phyloP scores from a whole-genome alignment of 2,329 filamentous ascomycete genomes.

The Colletotrichum ledebouriae region DNA sequence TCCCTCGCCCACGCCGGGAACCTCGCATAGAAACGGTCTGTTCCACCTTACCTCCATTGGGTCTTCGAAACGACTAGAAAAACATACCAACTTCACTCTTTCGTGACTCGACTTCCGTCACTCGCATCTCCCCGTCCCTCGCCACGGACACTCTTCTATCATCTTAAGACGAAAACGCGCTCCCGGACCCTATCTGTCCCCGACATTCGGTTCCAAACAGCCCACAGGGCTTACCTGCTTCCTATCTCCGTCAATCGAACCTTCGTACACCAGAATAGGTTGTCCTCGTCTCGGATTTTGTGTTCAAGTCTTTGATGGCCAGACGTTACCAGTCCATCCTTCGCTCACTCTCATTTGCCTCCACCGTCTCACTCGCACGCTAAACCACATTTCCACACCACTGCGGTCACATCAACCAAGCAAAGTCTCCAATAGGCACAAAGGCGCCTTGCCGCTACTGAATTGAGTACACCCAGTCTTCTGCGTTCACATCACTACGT shows the following conservation, averaged over 20 bases:
- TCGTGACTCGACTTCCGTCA: not conserved
- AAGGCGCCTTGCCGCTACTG: not conserved
- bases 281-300: slow-evolving; percentile 20
- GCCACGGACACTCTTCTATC: slow-evolving; percentile 11
- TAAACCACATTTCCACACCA: slow-evolving; percentile 1
- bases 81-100: slow-evolving; percentile 1
- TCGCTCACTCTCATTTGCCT: slow-evolving; percentile 20
- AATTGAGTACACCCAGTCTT: not conserved
- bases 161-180: slow-evolving; percentile 37
- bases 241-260: slow-evolving; percentile 1
- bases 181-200: slow-evolving; percentile 27
- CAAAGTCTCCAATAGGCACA: not conserved
- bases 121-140: slow-evolving; percentile 3
- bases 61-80: not conserved
- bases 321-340: slow-evolving; percentile 14
- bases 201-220: slow-evolving; percentile 20
- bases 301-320: not conserved
- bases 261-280: slow-evolving; percentile 6
- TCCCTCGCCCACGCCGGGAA: slow-evolving; percentile 6
- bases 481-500: not conserved
- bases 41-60: slow-evolving; percentile 3
- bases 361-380: slow-evolving; percentile 22
- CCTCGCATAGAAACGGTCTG: slow-evolving; percentile 17
- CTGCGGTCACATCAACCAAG: not conserved
- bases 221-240: slow-evolving; percentile 10